phyloP scores from a whole-genome alignment of 208 protist species.

The Phytomonas serpens region DNA sequence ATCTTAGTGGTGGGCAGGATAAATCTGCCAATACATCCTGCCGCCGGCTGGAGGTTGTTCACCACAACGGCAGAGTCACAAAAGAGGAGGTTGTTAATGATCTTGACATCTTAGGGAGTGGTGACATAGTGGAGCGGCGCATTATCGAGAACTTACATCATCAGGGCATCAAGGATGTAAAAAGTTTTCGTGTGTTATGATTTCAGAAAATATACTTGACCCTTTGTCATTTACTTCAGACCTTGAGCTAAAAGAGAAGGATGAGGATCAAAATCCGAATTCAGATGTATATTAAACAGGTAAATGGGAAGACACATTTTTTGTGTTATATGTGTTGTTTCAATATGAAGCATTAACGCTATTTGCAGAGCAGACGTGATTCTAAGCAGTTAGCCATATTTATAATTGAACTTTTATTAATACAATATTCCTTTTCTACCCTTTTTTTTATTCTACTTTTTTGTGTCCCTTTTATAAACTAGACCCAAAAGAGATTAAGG shows the following conservation, averaged over 20 bases:
- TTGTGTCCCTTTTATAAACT: not conserved
- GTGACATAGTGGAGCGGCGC: slow-evolving; percentile 30
- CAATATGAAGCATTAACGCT: not conserved
- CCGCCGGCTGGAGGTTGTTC: slow-evolving; percentile 71
- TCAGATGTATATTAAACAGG: not conserved
- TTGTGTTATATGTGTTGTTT: not conserved
- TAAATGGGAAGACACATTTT: not conserved
- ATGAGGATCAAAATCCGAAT: not conserved
- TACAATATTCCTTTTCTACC: not conserved
- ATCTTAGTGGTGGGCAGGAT: slow-evolving; percentile 83
- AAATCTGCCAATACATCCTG: slow-evolving; percentile 79
- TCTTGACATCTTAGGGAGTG: slow-evolving; percentile 48
- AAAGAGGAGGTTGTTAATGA: slow-evolving; percentile 83
- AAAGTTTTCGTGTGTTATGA: slow-evolving; percentile 33
- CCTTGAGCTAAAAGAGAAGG: not conserved
- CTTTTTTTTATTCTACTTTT: not conserved
- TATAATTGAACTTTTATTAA: slow-evolving; percentile 1
- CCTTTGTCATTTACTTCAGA: not conserved
- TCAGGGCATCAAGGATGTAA: slow-evolving; percentile 86
- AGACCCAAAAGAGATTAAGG: not conserved
- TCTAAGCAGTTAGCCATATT: not conserved
- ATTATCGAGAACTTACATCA: slow-evolving; percentile 55
- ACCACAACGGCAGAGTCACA: slow-evolving; percentile 72
- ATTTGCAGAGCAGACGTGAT: slow-evolving; percentile 3
- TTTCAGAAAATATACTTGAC: slow-evolving; percentile 2